Base-by-base conservation (phyloP, 192 early-diverging fungal species). In the Coemansia sp. region DNA sequence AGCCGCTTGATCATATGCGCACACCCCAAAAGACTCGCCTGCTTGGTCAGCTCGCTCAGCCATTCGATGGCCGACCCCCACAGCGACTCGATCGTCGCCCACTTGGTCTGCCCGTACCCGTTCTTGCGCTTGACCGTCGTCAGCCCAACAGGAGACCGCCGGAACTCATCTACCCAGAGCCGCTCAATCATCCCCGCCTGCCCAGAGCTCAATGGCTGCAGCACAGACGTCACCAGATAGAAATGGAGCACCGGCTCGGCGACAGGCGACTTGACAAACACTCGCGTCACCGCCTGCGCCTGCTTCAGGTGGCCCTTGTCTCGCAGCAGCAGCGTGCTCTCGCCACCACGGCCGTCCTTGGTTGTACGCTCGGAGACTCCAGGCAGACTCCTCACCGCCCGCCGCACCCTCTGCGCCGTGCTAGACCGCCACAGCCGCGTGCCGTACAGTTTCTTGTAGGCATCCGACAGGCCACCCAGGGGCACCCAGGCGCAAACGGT, bases 171-270 rank as follows among this genome's bases (percentile, higher is more conserved):
- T 4, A 5, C 29, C 70, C 70, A 73, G 34, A 73, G 58, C 26
- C 11, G 20, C 28, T 17, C 23, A 33, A 73, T 56, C 1, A 30
- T 53, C 0, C 42, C 35, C n/a, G 55, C 60, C 36, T 60, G 60
- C 0, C 4, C 5, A 5, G 18, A 14, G 9, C 49, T 41, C 13
- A 73, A 39, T 25, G 62, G 55, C 25, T 42, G 53, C 27, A 57
- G 49, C 20, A 65, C 63, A 9, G 58, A 64, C 1, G 70, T 62
- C 24, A 54, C 58, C 10, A 73, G 20, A 18, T 50, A 73, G 43
- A 55, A 73, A 33, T 62, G 66, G 15, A 73, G 42, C 39, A 53
- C 43, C 0, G 54, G 42, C 28, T 73, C 58, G 15, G 41, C 37
- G 0, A 46, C 36, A 18, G 38, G 33, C n/a, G 26, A 32, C 10